Evolutionary conservation across 2,329 filamentous ascomycete species (phyloP).

Genomic region (Talaromyces sp.): DNA sequence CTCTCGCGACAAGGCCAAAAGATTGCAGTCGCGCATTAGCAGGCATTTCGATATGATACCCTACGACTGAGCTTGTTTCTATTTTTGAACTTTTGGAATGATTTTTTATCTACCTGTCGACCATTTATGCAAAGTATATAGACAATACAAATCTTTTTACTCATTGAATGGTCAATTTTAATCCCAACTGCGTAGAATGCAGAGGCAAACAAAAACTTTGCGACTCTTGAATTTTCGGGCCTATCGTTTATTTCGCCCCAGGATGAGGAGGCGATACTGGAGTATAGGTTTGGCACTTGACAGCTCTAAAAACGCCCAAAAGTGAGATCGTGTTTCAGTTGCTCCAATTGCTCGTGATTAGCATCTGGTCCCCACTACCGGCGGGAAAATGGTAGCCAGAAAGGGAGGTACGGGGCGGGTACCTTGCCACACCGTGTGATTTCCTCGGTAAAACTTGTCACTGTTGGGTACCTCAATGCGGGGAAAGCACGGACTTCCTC

Average conservation of each 20-base stretch:
- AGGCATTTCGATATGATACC: slow-evolving; percentile 49
- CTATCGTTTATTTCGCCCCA: not conserved
- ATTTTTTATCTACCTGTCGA: slow-evolving; percentile 14
- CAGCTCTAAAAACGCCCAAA: not conserved
- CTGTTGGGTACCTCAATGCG: slow-evolving; percentile 19
- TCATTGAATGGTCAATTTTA: slow-evolving; percentile 1
- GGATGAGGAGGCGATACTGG: not conserved
- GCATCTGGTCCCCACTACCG: not conserved
- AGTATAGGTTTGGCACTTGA: not conserved
- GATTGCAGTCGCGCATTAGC: slow-evolving; percentile 43
- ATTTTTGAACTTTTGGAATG: slow-evolving; percentile 14
- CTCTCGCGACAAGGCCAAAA: slow-evolving; percentile 26
- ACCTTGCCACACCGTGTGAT: not conserved
- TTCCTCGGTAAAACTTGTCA: slow-evolving; percentile 5
- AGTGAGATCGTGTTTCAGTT: slow-evolving; percentile 2
- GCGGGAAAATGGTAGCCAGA: not conserved
- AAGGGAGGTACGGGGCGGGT: slow-evolving; percentile 1
- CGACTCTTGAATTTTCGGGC: not conserved
- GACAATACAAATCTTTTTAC: slow-evolving; percentile 18
- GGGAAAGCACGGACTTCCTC: slow-evolving; percentile 27
- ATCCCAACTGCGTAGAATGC: not conserved
- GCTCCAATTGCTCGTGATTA: not conserved
- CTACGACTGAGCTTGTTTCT: slow-evolving; percentile 42
- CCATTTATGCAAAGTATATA: slow-evolving; percentile 17
- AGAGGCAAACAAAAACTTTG: too few species aligned